Evolutionary conservation across 208 protist species (phyloP).

Genomic region (Perkinsela sp.): DNA sequence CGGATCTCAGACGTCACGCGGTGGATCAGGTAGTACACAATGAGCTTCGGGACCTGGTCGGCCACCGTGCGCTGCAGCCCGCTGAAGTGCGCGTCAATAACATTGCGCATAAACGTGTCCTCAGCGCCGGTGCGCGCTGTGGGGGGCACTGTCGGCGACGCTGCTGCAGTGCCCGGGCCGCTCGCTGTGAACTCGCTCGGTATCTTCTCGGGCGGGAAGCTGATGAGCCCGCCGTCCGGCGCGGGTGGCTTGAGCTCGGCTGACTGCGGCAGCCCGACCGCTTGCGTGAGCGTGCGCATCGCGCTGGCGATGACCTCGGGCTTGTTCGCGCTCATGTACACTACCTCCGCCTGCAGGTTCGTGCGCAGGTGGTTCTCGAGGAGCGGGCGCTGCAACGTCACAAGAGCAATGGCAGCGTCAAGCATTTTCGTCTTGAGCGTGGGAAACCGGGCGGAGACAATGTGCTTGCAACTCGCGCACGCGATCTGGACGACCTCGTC

Average conservation of each 20-base stretch:
- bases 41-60: conserved; percentile 88
- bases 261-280: conserved; percentile 15
- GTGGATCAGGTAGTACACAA: conserved; percentile 90
- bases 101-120: conserved; percentile 45
- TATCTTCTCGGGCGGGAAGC: background rate
- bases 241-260: conserved; percentile 1
- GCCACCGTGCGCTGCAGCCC: conserved; percentile 64
- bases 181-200: conserved; percentile 11
- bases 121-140: conserved; percentile 33
- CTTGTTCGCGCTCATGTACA: conserved; percentile 85
- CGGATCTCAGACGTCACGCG: conserved; percentile 63
- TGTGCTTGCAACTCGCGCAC: conserved; percentile 25
- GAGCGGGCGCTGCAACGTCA: conserved; percentile 37
- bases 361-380: conserved; percentile 60
- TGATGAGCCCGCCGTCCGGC: conserved; percentile 2
- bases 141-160: conserved; percentile 10
- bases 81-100: conserved; percentile 65
- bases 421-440: conserved; percentile 55
- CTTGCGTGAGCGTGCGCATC: conserved; percentile 33
- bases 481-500: conserved; percentile 81
- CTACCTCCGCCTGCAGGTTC: conserved; percentile 74
- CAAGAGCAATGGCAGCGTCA: conserved; percentile 41
- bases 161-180: conserved; percentile 12
- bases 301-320: conserved; percentile 46
- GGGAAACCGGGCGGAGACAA: conserved; percentile 35